Evolutionary conservation across 148 eudicot genomes (phyloP), one percentile per base, ranked within the genome.

Genomic region (Arctostaphylos glauca): DNA sequence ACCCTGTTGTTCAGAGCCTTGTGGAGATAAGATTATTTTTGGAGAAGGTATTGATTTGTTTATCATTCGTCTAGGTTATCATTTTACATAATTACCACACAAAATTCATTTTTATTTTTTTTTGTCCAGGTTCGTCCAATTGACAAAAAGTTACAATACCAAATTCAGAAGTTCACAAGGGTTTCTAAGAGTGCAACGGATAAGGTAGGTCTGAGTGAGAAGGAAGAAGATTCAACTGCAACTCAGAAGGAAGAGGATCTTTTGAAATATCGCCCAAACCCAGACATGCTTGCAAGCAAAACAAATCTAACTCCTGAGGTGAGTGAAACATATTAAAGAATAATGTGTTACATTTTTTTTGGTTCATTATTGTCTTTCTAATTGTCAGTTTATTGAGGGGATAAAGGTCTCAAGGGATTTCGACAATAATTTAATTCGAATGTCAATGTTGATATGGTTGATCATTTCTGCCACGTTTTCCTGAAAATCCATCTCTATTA

Each of bases 1-100:
- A 96, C 88, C 97, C 98, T 54, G 93, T 96, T 85, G 97, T 94
- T 64, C 82, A 86, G 31, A 91, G 95, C 86, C 95, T 96, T 47
- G 95, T 94, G 25, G 98, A 94, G 93, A 92, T 89, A 16, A 89
- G 98, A 87, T 90, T 96, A 81, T 96, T 94, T 85, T 78, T 96
- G 78, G 98, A 96, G 86, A 96, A 94, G 98, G 98, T 95, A 55
- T 79, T 64, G 46, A 38, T 83, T n/a, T 18, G 14, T 76, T 25
- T 47, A 47, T 23, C 59, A 21, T 46, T 58, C 60, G 23, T 21
- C 78, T 70, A 53, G 9, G 14, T 78, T 55, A 6, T 72, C 25
- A 76, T 21, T 49, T 46, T 19, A 49, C 58, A 68, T 62, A 7
- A 47, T 62, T 38, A 41, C 56, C 43, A 72, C 54, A 49, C 46